A percentile compares a stretch with the other conserved stretches of the same genome.
These are phyloP conservation scores for Paraphoma sp. DNA, from an alignment of 2,329 filamentous ascomycete genomes.

Conservation along the genomic window DNA sequence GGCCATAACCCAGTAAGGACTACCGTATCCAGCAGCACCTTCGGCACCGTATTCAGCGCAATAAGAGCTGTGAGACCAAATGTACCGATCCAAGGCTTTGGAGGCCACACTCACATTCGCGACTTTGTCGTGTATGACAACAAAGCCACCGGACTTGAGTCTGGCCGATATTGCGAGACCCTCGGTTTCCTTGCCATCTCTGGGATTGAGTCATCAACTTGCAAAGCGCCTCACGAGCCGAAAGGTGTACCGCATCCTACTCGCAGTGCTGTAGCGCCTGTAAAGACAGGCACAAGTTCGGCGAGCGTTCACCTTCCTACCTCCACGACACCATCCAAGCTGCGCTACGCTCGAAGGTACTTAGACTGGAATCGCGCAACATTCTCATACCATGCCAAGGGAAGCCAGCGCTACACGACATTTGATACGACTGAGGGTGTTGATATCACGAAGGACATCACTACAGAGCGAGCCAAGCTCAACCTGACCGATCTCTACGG, in stretches of 20 bases:
- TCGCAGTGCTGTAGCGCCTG: constrained; percentile 37
- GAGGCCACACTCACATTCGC: constrained; percentile 69
- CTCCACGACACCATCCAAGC: constrained; percentile 40
- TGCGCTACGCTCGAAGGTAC: constrained; percentile 66
- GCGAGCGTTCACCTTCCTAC: constrained; percentile 41
- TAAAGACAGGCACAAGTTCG: constrained; percentile 34
- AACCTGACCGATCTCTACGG: constrained; percentile 65
- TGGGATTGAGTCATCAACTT: constrained; percentile 60
- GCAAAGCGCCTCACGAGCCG: constrained; percentile 49
- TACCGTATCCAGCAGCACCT: constrained; percentile 52
- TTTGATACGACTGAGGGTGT: constrained; percentile 61
- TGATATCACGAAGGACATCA: constrained; percentile 58
- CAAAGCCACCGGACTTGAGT: constrained; percentile 66
- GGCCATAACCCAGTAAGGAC: constrained; percentile 68
- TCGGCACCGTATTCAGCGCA: constrained; percentile 61
- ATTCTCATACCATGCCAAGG: constrained; percentile 68
- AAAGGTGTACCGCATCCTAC: constrained; percentile 54
- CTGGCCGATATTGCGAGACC: constrained; percentile 71
- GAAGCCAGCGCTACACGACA: constrained; percentile 50
- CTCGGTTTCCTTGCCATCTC: constrained; percentile 71
- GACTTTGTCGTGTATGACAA: constrained; percentile 71
- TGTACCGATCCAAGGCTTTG: constrained; percentile 70
- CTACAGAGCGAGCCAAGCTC: constrained; percentile 57
- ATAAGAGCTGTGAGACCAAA: constrained; percentile 64
- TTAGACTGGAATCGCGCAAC: constrained; percentile 73